Base-by-base conservation (phyloP, 768 basidiomycete species). In the Lentinus tigrinus region DNA sequence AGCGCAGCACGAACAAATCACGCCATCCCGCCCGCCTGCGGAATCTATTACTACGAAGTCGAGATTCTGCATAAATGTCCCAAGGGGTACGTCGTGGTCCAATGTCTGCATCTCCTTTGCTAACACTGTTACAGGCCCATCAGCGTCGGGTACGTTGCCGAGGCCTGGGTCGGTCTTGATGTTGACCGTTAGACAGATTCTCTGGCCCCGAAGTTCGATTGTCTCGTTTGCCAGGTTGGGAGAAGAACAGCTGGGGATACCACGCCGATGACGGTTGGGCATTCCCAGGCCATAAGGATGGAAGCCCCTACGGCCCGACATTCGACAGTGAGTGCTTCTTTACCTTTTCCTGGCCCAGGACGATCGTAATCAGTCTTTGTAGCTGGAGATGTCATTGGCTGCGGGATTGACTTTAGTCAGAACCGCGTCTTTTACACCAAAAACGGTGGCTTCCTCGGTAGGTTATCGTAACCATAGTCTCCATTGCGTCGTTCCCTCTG, bases 21-120 rank as follows among this genome's bases (percentile, higher is more conserved):
- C 62, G 83, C 88, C 1, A 88, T 96, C 47, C 95, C 95, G 2
- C 78, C 87, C 0, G 86, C 88, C 11, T 91, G 91, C 65, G 97
- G 95, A 23, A 85, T 98, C 54, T 96, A 93, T 69, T 99, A 98
- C 72, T 99, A 88, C 69, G 96, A 99, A 75, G 85, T 94, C 5
- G 85, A 90, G 65, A 84, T 98, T 46, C 69, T 89, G 6, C 85
- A 89, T 69, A 91, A 91, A 67, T 89, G 90, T 11, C 77, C 82
- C 42, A 91, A 89, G 71, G 93, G 91, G 93, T 88, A 64, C 69
- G 84, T 73, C 58, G 13, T n/a, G 40, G 46, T 38, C 47, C 24
- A 56, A 52, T 14, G 54, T 24, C 21, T 46, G 8, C 43, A 23
- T 8, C 43, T 23, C 13, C 19, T 46, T 31, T 27, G 37, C 37